These are phyloP conservation scores for Paramarasmius palmivorus DNA, from an alignment of 1,284 basidiomycete species.

Conservation along the genomic window DNA sequence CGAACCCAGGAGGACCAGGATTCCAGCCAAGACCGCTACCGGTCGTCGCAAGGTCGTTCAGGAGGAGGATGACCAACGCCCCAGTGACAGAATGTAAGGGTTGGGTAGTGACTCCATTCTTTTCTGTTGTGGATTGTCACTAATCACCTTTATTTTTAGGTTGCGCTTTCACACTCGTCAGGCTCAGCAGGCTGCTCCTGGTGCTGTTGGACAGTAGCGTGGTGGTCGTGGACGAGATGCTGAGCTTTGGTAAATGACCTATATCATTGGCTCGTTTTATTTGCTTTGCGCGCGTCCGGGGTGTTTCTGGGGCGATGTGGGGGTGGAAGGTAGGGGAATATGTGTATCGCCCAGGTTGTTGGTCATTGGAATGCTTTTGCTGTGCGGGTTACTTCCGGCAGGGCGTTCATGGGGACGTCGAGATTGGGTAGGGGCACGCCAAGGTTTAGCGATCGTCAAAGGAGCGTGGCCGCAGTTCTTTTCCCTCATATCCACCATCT, in stretches of 20 bases:
- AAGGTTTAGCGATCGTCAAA: constrained; percentile 1
- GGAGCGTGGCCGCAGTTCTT: not conserved
- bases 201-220: constrained; percentile 64
- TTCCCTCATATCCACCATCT: too few relatives aligned
- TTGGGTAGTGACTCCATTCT: constrained; percentile 15
- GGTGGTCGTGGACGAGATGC: constrained; percentile 60
- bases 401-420: constrained; percentile 16
- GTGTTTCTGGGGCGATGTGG: constrained; percentile 56
- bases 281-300: constrained; percentile 51
- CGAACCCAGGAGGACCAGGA: constrained; percentile 68
- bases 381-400: constrained; percentile 16
- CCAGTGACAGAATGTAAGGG: constrained; percentile 77
- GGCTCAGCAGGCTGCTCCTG: constrained; percentile 63
- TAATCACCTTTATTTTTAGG: constrained; percentile 44
- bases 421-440: constrained; percentile 4
- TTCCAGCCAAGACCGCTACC: constrained; percentile 57
- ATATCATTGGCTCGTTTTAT: constrained; percentile 27
- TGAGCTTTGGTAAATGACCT: constrained; percentile 69
- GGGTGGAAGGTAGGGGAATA: constrained; percentile 60
- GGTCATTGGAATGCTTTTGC: constrained; percentile 25
- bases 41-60: constrained; percentile 75
- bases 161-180: constrained; percentile 83
- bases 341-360: constrained; percentile 48
- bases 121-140: constrained; percentile 13
- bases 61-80: constrained; percentile 77